Base-by-base conservation (phyloP, 768 basidiomycete genomes). In the Suillus discolor region DNA sequence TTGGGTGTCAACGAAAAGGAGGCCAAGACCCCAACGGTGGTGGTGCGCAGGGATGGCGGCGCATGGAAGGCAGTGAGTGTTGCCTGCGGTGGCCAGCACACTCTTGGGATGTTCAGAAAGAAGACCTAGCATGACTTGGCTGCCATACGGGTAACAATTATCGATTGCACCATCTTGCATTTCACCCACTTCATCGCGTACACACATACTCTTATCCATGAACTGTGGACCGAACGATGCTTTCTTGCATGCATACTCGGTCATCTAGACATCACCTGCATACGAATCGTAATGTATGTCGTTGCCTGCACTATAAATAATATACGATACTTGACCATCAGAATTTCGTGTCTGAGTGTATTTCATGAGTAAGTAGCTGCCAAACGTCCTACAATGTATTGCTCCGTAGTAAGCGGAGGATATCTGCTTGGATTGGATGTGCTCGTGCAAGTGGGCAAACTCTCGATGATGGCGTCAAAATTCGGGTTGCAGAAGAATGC, bases 401-500 rank as follows among this genome's bases (percentile, higher is more conserved):
- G 83, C 64, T 89, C 91, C 3, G 92, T 86, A 61, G 85, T 89
- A 62, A 94, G 81, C 1, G 91, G 77, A n/a, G 83, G 78, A 73
- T 94, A 92, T 77, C 89, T 93, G 38, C 85, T 87, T 38, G 89
- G 87, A 38, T 76, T 77, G 42, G 69, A 67, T 45, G 68, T 23
- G 41, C 63, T 63, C 28, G 77, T 67, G 68, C 86, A 87, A 64
- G 85, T 90, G 23, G 92, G 91, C 34, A 94, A 76, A 68, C 92
- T 92, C 18, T 87, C 80, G 63, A 95, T 88, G 65, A 83, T 79
- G 16, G 90, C 80, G 49, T 83, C 83, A 70, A 85, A 86, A 68
- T 94, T 92, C 4, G 93, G 92, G 70, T 91, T 94, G 80, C 90
- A 93, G 78, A 95, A 95, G 81, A 92, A 95, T 9, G 91, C 93